Evolutionary conservation across 31 red algal genomes (phyloP).

Genomic region (Bonnemaisonia californica): DNA sequence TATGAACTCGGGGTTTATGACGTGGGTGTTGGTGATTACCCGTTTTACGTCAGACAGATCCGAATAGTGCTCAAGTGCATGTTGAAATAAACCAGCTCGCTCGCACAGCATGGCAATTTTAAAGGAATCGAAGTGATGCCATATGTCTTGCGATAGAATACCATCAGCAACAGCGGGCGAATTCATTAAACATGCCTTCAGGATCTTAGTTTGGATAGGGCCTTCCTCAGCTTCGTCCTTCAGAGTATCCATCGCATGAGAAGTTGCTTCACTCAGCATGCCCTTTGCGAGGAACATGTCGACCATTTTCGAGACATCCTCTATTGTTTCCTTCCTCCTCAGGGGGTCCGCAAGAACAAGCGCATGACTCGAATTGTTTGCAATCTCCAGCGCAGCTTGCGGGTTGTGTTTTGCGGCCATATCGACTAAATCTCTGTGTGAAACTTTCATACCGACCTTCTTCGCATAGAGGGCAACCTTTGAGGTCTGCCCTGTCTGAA

Average conservation of each 20-base stretch:
- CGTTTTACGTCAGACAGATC: constrained; percentile 94
- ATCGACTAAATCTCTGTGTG: constrained; percentile 73
- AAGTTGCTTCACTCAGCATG: constrained; percentile 89
- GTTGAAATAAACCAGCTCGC: constrained; percentile 88
- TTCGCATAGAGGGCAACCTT: constrained; percentile 87
- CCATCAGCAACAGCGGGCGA: constrained; percentile 95
- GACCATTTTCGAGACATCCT: constrained; percentile 73
- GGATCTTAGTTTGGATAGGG: constrained; percentile 89
- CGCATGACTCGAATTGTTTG: constrained; percentile 70
- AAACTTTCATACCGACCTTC: constrained; percentile 80
- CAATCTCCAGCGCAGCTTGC: constrained; percentile 89
- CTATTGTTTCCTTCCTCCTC: constrained; percentile 63
- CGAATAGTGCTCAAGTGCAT: constrained; percentile 87
- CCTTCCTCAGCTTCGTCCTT: constrained; percentile 79
- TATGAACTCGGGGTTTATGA: constrained; percentile 92
- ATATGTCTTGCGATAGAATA: constrained; percentile 94
- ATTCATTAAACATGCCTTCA: constrained; percentile 83
- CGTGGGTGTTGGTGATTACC: constrained; percentile 91
- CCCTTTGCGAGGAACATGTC: constrained; percentile 90
- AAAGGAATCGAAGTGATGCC: constrained; percentile 86
- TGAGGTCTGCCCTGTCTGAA: constrained; percentile 76
- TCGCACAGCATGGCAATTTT: constrained; percentile 89
- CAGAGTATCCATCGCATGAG: constrained; percentile 85
- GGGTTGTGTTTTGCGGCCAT: constrained; percentile 77
- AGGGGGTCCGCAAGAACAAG: constrained; percentile 62